Base-by-base conservation (phyloP, 192 early-diverging fungal genomes). In the Fimicolochytrium jonesii region DNA sequence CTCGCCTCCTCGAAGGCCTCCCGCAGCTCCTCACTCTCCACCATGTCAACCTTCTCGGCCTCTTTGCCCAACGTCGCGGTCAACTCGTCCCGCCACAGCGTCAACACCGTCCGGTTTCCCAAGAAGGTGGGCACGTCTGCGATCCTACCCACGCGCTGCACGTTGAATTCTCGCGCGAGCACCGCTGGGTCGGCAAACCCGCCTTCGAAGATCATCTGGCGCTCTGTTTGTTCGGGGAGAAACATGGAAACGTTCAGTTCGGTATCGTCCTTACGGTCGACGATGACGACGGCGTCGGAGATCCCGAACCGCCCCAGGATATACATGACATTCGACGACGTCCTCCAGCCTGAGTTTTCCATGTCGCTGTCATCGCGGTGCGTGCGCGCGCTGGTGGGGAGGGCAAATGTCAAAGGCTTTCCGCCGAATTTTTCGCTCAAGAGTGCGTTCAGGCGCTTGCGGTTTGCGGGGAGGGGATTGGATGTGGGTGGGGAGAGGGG, bases 1-100 rank as follows among this genome's bases (percentile, higher is more conserved):
- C 94, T 83, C 6, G 92, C 76, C 49, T 88, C 82, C 53, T 81
- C 75, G 51, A 95, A 77, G 4, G 87, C 82, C 47, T 78, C 68
- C 10, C 78, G 43, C 15, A 90, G 76, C 18, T 67, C 68, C 22
- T 48, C 67, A 26, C 72, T 67, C 2, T 70, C 61, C 15, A 37
- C 60, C 9, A 62, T 22, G 10, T 39, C 37, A 11, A 39, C 37
- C 17, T 9, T 39, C 37, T 39, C 10, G 37, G 9, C 37, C 37
- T 9, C 13, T n/a, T 46, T 25, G 26, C 28, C 28, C 6, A 0
- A 7, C 4, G 0, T 28, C 31, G 52, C 10, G 44, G n/a, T 33
- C 23, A 30, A 41, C 45, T 47, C 58, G 58, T 20, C 33, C 0
- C 45, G 31, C 23, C 18, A 20, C 28, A 32, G n/a, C 13, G 18